A percentile compares a stretch with the other conserved stretches of the same genome.
phyloP scores from a whole-genome alignment of 2,329 filamentous ascomycete genomes.

The Akanthomyces muscarius region DNA sequence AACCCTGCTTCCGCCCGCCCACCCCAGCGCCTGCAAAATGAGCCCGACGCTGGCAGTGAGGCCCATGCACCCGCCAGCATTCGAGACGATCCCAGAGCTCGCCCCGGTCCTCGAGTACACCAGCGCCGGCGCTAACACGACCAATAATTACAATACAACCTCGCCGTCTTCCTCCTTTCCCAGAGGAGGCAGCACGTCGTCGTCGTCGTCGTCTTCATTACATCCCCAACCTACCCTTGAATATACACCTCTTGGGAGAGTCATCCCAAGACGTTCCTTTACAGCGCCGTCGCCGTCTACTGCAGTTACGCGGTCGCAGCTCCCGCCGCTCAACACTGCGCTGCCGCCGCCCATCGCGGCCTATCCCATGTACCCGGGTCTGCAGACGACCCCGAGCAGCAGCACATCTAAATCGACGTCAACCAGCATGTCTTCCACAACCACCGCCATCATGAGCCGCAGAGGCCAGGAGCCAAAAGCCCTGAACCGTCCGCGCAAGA shows the following conservation, averaged over 20 bases:
- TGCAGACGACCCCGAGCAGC: slow-evolving; percentile 24
- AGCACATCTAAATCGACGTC: background rate
- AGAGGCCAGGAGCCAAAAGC: slow-evolving; percentile 20
- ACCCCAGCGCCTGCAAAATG: slow-evolving; percentile 18
- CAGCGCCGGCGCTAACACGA: slow-evolving; percentile 7
- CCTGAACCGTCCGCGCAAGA: slow-evolving; percentile 36
- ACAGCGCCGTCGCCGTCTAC: background rate
- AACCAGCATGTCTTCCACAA: slow-evolving; percentile 12
- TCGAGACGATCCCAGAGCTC: slow-evolving; percentile 20
- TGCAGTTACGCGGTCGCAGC: background rate
- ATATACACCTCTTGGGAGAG: background rate
- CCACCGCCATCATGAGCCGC: slow-evolving; percentile 19
- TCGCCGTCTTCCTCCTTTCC: background rate
- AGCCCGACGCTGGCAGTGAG: slow-evolving; percentile 19
- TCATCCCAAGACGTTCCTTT: background rate
- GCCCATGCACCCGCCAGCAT: slow-evolving; percentile 18
- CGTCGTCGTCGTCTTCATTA: slow-evolving; percentile 1
- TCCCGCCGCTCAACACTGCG: slow-evolving; percentile 10
- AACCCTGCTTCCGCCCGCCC: background rate
- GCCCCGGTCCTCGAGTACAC: slow-evolving; percentile 9
- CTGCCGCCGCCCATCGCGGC: slow-evolving; percentile 4
- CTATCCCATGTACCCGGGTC: slow-evolving; percentile 31
- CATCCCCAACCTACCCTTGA: slow-evolving; percentile 8
- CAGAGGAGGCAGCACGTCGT: background rate
- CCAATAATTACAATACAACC: background rate